phyloP scores from a whole-genome alignment of 2,329 filamentous ascomycete genomes.

The Penicillium sp. region DNA sequence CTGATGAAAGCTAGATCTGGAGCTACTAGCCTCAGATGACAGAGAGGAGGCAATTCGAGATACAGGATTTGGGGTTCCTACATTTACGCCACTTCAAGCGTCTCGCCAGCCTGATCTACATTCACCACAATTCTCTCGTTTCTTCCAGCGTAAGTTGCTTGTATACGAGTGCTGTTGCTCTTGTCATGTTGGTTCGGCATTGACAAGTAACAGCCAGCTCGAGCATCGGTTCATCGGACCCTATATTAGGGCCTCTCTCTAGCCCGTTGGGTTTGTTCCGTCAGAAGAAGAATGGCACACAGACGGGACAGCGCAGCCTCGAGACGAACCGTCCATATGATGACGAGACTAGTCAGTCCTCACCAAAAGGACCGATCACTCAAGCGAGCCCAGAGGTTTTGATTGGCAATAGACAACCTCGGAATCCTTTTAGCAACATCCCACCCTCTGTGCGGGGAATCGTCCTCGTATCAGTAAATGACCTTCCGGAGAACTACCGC shows the following conservation, averaged over 20 bases:
- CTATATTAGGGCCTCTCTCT: slow-evolving; percentile 21
- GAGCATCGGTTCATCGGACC: slow-evolving; percentile 26
- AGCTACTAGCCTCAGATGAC: slow-evolving; percentile 35
- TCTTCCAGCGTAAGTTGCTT: slow-evolving; percentile 30
- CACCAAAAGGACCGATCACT: background rate
- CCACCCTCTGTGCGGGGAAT: slow-evolving; percentile 55
- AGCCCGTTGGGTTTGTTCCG: slow-evolving; percentile 34
- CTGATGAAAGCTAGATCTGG: slow-evolving; percentile 31
- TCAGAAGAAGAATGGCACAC: background rate
- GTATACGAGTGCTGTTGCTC: background rate
- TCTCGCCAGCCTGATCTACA: background rate
- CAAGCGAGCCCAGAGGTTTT: background rate
- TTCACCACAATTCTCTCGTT: slow-evolving; percentile 23
- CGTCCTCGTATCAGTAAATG: slow-evolving; percentile 55
- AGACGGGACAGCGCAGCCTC: slow-evolving; percentile 1
- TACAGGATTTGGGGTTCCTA: background rate
- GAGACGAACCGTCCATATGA: background rate
- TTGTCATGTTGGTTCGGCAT: background rate
- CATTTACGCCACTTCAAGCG: background rate
- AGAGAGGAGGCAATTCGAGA: slow-evolving; percentile 4
- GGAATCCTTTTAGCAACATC: slow-evolving; percentile 25
- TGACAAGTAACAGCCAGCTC: slow-evolving; percentile 16
- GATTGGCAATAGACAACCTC: background rate
- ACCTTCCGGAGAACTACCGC: slow-evolving; percentile 67
- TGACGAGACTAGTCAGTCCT: background rate